A percentile compares a stretch with the other conserved stretches of the same genome.
These are phyloP conservation scores for Claviceps pazoutovae DNA, from an alignment of 2,329 filamentous ascomycete genomes.

Conservation along the genomic window DNA sequence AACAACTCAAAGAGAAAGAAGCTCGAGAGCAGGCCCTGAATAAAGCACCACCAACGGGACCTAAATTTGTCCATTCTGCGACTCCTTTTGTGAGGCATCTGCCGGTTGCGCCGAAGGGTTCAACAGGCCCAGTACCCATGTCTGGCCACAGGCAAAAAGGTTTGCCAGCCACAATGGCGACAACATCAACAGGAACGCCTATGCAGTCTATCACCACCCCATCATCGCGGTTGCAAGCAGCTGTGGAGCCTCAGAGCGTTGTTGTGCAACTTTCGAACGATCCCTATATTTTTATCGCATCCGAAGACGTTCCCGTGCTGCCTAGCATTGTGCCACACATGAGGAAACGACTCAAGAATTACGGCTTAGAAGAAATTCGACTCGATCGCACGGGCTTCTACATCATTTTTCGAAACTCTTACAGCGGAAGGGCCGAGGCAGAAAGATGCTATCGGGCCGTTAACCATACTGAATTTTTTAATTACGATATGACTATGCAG, in stretches of 20 bases:
- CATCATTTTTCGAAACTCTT: conserved; percentile 72
- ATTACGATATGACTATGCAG: conserved; percentile 83
- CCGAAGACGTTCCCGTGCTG: conserved; percentile 75
- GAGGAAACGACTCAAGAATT: conserved; percentile 76
- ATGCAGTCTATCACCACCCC: conserved; percentile 16
- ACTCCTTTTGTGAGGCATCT: conserved; percentile 39
- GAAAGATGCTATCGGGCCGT: conserved; percentile 66
- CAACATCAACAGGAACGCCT: conserved; percentile 6
- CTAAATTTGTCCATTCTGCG: conserved; percentile 16
- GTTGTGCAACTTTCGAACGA: conserved; percentile 57
- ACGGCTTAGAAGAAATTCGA: conserved; percentile 66
- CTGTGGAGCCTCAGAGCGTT: conserved; percentile 54
- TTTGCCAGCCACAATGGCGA: background rate
- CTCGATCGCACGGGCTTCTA: conserved; percentile 82
- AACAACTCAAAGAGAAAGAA: conserved; percentile 29
- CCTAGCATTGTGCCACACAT: conserved; percentile 76
- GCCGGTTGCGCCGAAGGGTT: conserved; percentile 76
- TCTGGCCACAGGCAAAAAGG: conserved; percentile 16
- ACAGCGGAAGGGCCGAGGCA: conserved; percentile 63
- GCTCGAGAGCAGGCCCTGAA: conserved; percentile 16
- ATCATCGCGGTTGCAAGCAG: conserved; percentile 22
- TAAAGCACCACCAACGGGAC: conserved; percentile 24
- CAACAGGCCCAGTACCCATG: conserved; percentile 39
- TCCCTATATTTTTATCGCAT: conserved; percentile 85
- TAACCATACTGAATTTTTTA: conserved; percentile 77